A percentile compares a stretch with the other conserved stretches of the same genome.
These are phyloP conservation scores for Cryptosporidium sp. DNA, from an alignment of 169 alveolate species.

Conservation along the genomic window DNA sequence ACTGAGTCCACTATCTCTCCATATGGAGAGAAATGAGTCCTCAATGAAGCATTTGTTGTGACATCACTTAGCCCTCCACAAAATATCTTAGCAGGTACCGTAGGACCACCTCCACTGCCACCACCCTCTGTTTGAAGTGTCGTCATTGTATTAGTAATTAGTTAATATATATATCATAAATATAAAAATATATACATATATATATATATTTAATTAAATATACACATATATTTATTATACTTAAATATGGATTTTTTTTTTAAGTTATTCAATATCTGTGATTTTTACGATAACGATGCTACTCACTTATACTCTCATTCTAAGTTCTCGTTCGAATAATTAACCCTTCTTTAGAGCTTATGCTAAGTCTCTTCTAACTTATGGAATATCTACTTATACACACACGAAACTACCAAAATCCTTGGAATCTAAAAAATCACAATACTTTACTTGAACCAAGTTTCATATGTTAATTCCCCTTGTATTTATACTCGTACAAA, in stretches of 20 bases:
- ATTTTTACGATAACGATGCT: conserved; percentile 39
- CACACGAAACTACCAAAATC: conserved; percentile 76
- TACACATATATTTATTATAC: conserved; percentile 7
- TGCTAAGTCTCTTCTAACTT: conserved; percentile 77
- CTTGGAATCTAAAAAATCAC: conserved; percentile 70
- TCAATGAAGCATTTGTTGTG: conserved; percentile 81
- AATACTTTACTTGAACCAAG: conserved; percentile 70
- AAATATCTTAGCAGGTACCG: conserved; percentile 80
- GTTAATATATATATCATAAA: neutral
- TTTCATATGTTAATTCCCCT: conserved; percentile 44
- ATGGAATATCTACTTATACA: conserved; percentile 75
- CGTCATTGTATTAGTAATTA: conserved; percentile 28
- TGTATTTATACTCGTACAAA: conserved; percentile 30
- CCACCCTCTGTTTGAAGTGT: conserved; percentile 52
- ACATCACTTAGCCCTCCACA: conserved; percentile 82
- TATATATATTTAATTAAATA: conserved; percentile 10
- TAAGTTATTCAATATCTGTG: conserved; percentile 31
- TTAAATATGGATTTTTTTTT: conserved; percentile 6
- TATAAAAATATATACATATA: conserved; percentile 19
- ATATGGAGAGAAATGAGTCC: conserved; percentile 79
- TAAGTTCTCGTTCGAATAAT: conserved; percentile 53
- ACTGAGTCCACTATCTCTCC: conserved; percentile 83
- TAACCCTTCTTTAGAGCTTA: conserved; percentile 73
- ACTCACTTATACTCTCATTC: conserved; percentile 74
- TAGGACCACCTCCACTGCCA: conserved; percentile 68